Percentiles rank a stretch among this genome's conserved stretches.
These are phyloP conservation scores for Pouteria glomerata DNA, from an alignment of 148 eudicot species.

Conservation along the genomic window DNA sequence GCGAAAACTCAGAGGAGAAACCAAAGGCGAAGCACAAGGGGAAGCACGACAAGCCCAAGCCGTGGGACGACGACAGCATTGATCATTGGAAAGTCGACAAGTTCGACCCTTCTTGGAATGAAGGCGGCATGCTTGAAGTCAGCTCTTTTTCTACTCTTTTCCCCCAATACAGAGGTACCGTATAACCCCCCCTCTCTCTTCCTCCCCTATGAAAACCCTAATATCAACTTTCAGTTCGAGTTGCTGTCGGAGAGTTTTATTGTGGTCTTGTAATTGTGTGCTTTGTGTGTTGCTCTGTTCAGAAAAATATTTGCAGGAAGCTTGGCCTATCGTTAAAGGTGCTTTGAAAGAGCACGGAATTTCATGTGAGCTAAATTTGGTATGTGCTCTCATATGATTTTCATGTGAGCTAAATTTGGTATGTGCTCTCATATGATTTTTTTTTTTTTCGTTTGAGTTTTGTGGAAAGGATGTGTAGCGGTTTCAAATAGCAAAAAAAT, in stretches of 20 bases:
- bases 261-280: not conserved
- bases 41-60: conserved; percentile 90
- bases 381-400: not conserved
- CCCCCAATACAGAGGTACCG: conserved; percentile 75
- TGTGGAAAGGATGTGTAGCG: not conserved
- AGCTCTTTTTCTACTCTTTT: conserved; percentile 65
- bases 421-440: not conserved
- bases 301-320: conserved; percentile 25
- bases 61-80: conserved; percentile 72
- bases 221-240: no score
- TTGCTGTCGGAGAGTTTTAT: not conserved
- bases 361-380: conserved; percentile 10
- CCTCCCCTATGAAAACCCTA: not conserved
- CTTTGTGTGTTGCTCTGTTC: conserved; percentile 1
- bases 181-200: not conserved
- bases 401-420: conserved; percentile 11
- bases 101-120: conserved; percentile 79
- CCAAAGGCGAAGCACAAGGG: conserved; percentile 47
- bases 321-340: conserved; percentile 21
- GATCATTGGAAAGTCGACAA: conserved; percentile 90
- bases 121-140: conserved; percentile 56
- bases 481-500: not conserved
- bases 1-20: conserved; percentile 9
- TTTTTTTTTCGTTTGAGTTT: not conserved
- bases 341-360: conserved; percentile 17